phyloP scores from a whole-genome alignment of 345 rosid species.

The Rubroshorea leprosula region DNA sequence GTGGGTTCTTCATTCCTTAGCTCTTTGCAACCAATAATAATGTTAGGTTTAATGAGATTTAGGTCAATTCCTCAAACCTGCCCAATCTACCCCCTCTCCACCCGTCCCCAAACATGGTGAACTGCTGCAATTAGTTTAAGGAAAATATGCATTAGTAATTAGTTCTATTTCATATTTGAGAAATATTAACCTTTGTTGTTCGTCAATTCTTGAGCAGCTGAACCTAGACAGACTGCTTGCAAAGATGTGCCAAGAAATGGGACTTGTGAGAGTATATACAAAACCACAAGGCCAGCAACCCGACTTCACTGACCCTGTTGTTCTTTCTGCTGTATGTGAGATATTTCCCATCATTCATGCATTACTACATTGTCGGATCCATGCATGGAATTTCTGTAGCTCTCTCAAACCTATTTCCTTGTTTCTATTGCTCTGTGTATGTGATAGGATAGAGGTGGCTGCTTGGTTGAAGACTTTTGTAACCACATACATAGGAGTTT shows the following conservation, averaged over 20 bases:
- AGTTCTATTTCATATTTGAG: conserved; percentile 5
- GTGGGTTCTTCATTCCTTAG: conserved; percentile 32
- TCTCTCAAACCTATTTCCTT: neutral
- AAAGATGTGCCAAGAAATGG: conserved; percentile 98
- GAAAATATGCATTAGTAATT: neutral
- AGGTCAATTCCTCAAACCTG: neutral
- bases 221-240: conserved; percentile 94
- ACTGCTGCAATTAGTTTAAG: no score
- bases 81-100: no score
- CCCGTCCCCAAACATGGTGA: no score
- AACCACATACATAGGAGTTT: conserved; percentile 93
- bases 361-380: neutral
- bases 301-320: conserved; percentile 87
- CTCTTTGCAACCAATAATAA: conserved; percentile 7
- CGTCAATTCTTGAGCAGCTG: conserved; percentile 59
- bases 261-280: conserved; percentile 87
- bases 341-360: neutral
- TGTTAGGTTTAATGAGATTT: neutral
- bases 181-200: conserved; percentile 13
- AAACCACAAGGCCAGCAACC: conserved; percentile 99
- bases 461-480: conserved; percentile 94
- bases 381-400: neutral
- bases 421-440: conserved; percentile 11
- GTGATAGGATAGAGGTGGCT: conserved; percentile 91
- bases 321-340: conserved; percentile 75